These are phyloP conservation scores for Pseudogymnoascus sp. DNA, from an alignment of 2,329 filamentous ascomycete species.

Conservation along the genomic window DNA sequence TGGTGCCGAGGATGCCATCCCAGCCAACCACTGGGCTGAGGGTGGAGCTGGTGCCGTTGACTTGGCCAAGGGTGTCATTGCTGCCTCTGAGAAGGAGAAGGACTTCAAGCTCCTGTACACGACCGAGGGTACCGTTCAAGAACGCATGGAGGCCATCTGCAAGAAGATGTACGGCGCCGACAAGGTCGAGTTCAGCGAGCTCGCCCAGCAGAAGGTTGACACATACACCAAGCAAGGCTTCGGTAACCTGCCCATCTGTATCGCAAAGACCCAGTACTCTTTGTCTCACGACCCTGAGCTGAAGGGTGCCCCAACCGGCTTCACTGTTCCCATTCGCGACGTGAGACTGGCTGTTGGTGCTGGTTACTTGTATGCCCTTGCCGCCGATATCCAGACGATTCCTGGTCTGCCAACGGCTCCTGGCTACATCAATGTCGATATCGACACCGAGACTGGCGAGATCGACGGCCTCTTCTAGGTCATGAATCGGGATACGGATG, in stretches of 20 bases:
- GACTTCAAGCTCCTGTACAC: slow-evolving; percentile 83
- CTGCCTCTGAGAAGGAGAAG: slow-evolving; percentile 74
- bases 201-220: slow-evolving; percentile 93
- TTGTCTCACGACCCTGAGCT: slow-evolving; percentile 86
- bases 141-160: slow-evolving; percentile 85
- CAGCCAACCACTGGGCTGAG: slow-evolving; percentile 94
- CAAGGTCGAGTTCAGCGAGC: slow-evolving; percentile 84
- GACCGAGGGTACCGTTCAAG: slow-evolving; percentile 70
- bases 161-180: slow-evolving; percentile 91
- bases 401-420: slow-evolving; percentile 91
- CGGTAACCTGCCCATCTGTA: slow-evolving; percentile 86
- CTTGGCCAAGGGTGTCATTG: slow-evolving; percentile 78
- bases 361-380: slow-evolving; percentile 87
- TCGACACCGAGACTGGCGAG: slow-evolving; percentile 73
- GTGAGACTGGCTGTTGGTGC: slow-evolving; percentile 90
- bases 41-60: slow-evolving; percentile 86
- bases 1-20: slow-evolving; percentile 86
- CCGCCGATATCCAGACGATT: slow-evolving; percentile 97
- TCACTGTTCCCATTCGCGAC: slow-evolving; percentile 89
- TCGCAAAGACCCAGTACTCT: slow-evolving; percentile 98
- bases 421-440: slow-evolving; percentile 90
- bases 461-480: slow-evolving; percentile 80
- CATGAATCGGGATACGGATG: neutral
- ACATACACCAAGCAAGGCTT: slow-evolving; percentile 90
- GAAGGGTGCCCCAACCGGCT: slow-evolving; percentile 91